These are phyloP conservation scores for Gossypium longicalyx DNA, from an alignment of 345 rosid genomes.

Conservation along the genomic window DNA sequence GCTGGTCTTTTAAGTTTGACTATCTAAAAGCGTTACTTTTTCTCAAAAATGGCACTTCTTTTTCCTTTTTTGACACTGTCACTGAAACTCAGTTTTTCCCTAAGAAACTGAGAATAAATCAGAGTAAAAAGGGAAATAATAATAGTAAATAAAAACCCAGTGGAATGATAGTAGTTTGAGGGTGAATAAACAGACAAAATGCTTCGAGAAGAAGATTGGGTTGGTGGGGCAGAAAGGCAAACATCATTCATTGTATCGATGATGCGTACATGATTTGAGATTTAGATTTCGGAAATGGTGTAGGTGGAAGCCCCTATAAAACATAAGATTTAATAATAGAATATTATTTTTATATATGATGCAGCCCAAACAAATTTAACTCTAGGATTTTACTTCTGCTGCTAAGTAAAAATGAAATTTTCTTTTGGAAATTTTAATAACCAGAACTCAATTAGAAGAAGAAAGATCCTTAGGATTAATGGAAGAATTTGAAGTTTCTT, in stretches of 20 bases:
- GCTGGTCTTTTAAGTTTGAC: background rate
- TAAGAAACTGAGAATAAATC: background rate
- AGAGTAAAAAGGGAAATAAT: background rate
- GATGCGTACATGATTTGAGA: background rate
- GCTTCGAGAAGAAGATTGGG: background rate
- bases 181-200: background rate
- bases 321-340: no score
- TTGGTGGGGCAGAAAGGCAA: background rate
- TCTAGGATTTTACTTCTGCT: no score
- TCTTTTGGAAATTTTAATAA: no score
- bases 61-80: background rate
- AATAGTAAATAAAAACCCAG: background rate
- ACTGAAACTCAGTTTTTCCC: background rate
- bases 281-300: background rate
- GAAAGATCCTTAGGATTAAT: no score
- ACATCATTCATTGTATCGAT: constrained; percentile 10
- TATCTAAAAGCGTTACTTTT: background rate
- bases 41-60: background rate
- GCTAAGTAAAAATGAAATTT: no score
- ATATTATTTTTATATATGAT: no score
- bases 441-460: no score
- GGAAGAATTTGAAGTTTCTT: no score
- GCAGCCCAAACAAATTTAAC: no score
- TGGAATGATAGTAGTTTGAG: background rate
- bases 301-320: background rate